Percentiles rank a stretch among this genome's conserved stretches.
phyloP scores from a whole-genome alignment of 2,329 filamentous ascomycete species.

The Neofusicoccum ribis region DNA sequence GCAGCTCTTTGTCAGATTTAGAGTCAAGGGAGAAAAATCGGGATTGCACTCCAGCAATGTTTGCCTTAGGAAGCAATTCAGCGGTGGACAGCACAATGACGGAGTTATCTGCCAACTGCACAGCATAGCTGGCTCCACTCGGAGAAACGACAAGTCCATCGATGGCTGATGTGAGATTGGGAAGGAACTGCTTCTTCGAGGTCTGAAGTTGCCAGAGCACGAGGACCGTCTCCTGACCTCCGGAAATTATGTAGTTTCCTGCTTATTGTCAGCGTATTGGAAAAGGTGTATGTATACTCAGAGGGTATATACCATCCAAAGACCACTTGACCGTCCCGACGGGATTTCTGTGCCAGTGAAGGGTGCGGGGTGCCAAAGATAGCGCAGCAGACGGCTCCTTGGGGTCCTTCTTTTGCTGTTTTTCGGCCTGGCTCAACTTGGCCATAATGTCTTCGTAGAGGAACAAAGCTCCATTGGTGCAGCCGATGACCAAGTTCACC shows the following conservation, averaged over 20 bases:
- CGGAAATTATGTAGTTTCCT: slow-evolving; percentile 94
- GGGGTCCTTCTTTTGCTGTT: slow-evolving; percentile 20
- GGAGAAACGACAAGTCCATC: slow-evolving; percentile 82
- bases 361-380: slow-evolving; percentile 57
- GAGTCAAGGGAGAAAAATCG: not conserved
- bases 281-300: not conserved
- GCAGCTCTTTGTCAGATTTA: slow-evolving; percentile 12
- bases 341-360: slow-evolving; percentile 88
- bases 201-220: slow-evolving; percentile 95
- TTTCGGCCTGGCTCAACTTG: slow-evolving; percentile 51
- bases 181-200: slow-evolving; percentile 75
- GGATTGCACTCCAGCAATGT: slow-evolving; percentile 78
- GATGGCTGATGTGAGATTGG: slow-evolving; percentile 84
- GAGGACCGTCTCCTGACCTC: slow-evolving; percentile 84
- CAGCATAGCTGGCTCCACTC: slow-evolving; percentile 74
- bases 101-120: slow-evolving; percentile 90
- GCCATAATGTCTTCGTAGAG: slow-evolving; percentile 75
- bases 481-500: slow-evolving; percentile 77
- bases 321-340: slow-evolving; percentile 91
- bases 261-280: slow-evolving; percentile 4
- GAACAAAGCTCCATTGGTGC: slow-evolving; percentile 73
- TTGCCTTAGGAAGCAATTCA: slow-evolving; percentile 80
- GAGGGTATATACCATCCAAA: slow-evolving; percentile 67
- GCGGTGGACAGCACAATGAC: slow-evolving; percentile 86
- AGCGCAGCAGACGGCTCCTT: slow-evolving; percentile 39